Conservation (phyloP, 306 rosid species). For the Trifolium repens region DNA sequence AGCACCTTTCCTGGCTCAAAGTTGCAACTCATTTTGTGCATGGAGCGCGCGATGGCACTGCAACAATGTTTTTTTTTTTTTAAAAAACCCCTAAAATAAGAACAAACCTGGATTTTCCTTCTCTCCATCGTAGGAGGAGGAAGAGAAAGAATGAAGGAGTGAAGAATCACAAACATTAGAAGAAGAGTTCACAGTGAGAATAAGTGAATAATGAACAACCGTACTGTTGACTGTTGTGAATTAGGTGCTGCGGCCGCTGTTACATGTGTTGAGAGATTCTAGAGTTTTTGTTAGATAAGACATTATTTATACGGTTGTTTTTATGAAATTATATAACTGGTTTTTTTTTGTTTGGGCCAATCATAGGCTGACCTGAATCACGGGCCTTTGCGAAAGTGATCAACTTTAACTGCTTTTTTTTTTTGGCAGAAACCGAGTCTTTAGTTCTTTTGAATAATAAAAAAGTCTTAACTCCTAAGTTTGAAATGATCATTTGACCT, state of each 20-base stretch:
- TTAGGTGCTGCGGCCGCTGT: background rate
- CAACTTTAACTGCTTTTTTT: background rate
- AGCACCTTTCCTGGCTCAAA: background rate
- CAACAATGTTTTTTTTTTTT: background rate
- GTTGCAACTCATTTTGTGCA: background rate
- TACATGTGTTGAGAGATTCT: background rate
- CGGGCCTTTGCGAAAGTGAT: background rate
- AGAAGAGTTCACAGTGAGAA: background rate
- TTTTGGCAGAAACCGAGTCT: background rate
- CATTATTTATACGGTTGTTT: background rate
- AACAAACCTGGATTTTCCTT: background rate
- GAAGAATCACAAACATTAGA: background rate
- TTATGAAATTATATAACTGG: background rate
- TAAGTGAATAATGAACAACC: background rate
- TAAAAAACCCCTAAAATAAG: background rate
- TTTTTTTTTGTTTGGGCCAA: background rate
- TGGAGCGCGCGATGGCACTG: background rate
- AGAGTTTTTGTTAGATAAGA: background rate
- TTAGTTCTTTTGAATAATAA: background rate
- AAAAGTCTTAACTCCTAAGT: background rate
- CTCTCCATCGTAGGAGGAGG: conserved; percentile 3
- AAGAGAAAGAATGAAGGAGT: background rate
- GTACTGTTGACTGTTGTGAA: background rate
- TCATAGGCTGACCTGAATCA: background rate
- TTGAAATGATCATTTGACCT: background rate